Evolutionary conservation across 2,329 filamentous ascomycete genomes (phyloP).

Genomic region (Thermomyces lanuginosus): DNA sequence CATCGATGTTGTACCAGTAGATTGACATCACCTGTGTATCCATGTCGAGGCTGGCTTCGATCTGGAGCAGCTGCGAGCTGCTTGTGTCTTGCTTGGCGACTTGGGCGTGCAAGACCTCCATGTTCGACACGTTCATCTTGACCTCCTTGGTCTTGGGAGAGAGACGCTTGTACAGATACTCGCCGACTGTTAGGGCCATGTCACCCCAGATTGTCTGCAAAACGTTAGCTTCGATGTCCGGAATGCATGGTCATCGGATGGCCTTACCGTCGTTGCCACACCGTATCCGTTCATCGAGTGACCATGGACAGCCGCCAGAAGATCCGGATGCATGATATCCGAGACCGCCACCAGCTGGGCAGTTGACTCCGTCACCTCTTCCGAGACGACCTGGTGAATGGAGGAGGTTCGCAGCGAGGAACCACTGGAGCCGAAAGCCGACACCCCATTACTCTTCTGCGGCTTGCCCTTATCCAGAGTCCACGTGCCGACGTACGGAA

Average conservation of each 20-base stretch:
- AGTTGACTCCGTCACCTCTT: neutral
- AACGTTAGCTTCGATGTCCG: neutral
- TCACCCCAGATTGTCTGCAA: constrained; percentile 9
- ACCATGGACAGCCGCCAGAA: constrained; percentile 6
- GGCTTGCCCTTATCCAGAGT: constrained; percentile 48
- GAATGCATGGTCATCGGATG: neutral
- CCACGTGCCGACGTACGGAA: constrained; percentile 57
- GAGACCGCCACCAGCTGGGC: constrained; percentile 4
- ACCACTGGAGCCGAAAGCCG: neutral
- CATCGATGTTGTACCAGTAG: constrained; percentile 15
- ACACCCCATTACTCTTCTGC: too few relatives aligned
- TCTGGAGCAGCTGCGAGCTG: constrained; percentile 29
- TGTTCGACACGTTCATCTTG: constrained; percentile 9
- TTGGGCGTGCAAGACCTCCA: constrained; percentile 26
- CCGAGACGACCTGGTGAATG: constrained; percentile 2
- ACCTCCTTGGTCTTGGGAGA: constrained; percentile 3
- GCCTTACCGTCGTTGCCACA: constrained; percentile 3
- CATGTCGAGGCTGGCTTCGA: constrained; percentile 38
- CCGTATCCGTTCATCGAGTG: constrained; percentile 8
- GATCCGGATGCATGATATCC: constrained; percentile 6
- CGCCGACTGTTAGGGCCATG: constrained; percentile 10
- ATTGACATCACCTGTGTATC: constrained; percentile 2
- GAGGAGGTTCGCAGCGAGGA: constrained; percentile 2
- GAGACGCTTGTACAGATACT: constrained; percentile 8
- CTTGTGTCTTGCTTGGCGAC: constrained; percentile 28